These are phyloP conservation scores for Saccharum officinarum DNA, from an alignment of 176 grass and related monocot species.

Conservation along the genomic window DNA sequence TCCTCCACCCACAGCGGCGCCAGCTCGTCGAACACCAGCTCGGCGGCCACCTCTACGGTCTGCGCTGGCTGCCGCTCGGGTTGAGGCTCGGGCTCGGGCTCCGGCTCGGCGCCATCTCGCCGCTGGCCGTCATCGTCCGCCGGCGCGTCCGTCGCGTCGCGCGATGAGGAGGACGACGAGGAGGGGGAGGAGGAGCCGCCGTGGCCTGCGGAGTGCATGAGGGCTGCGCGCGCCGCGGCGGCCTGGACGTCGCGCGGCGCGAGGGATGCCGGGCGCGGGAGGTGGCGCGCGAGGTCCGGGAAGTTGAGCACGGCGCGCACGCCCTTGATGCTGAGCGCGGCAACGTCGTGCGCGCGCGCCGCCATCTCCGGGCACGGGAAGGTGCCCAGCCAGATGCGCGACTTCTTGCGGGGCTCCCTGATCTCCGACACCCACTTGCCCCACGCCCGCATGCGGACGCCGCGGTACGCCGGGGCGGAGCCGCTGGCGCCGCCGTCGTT, in stretches of 20 bases:
- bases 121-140: background rate
- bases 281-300: slow-evolving; percentile 55
- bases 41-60: slow-evolving; percentile 3
- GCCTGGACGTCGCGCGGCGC: slow-evolving; percentile 82
- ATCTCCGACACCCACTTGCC: slow-evolving; percentile 99
- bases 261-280: slow-evolving; percentile 61
- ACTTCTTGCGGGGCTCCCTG: slow-evolving; percentile 97
- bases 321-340: slow-evolving; percentile 86
- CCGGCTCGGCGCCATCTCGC: background rate
- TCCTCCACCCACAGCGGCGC: slow-evolving; percentile 60
- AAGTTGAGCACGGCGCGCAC: slow-evolving; percentile 80
- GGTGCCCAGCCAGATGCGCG: slow-evolving; percentile 94
- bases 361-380: slow-evolving; percentile 91
- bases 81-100: background rate
- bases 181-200: background rate
- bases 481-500: background rate
- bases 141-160: background rate
- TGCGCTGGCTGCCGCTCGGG: background rate
- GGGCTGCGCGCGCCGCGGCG: slow-evolving; percentile 69
- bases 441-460: slow-evolving; percentile 86
- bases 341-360: slow-evolving; percentile 85
- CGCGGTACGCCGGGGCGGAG: slow-evolving; percentile 5
- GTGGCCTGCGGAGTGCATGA: slow-evolving; percentile 25
- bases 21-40: slow-evolving; percentile 66
- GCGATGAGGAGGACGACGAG: background rate